Evolutionary conservation across 768 basidiomycete genomes (phyloP).

Genomic region (Phaeolepiota aurea): DNA sequence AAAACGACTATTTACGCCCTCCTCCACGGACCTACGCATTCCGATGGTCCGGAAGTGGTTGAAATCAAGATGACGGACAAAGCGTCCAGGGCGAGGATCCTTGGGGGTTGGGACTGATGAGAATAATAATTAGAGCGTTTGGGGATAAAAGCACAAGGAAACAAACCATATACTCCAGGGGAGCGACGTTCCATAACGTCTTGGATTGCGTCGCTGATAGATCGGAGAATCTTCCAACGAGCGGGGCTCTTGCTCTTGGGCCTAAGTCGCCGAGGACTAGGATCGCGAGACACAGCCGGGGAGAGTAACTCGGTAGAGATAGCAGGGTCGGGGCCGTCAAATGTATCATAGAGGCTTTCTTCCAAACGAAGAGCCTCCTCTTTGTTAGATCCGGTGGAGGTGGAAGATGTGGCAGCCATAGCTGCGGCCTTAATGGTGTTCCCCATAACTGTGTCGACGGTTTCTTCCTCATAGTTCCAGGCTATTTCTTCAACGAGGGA

Average conservation of each 20-base stretch:
- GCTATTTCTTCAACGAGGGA: constrained; percentile 73
- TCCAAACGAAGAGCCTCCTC: constrained; percentile 46
- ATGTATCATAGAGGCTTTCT: constrained; percentile 47
- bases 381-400: constrained; percentile 24
- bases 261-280: constrained; percentile 69
- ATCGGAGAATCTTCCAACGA: constrained; percentile 74
- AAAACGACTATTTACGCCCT: constrained; percentile 83
- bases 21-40: constrained; percentile 87
- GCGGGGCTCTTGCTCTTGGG: constrained; percentile 76
- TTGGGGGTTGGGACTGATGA: constrained; percentile 54
- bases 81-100: constrained; percentile 70
- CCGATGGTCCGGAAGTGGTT: constrained; percentile 97
- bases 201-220: constrained; percentile 74
- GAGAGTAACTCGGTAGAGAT: constrained; percentile 72
- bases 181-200: constrained; percentile 53
- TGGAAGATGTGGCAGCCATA: constrained; percentile 46
- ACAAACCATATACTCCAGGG: constrained; percentile 68
- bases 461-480: constrained; percentile 62
- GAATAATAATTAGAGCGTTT: neutral
- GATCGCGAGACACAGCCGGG: constrained; percentile 75
- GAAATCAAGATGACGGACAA: constrained; percentile 85
- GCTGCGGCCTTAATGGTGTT: constrained; percentile 62
- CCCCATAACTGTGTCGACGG: constrained; percentile 56
- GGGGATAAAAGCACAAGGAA: no score
- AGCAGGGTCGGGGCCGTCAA: constrained; percentile 57